Base-by-base conservation (phyloP, 2,329 filamentous ascomycete species). In the Claviceps purpurea region DNA sequence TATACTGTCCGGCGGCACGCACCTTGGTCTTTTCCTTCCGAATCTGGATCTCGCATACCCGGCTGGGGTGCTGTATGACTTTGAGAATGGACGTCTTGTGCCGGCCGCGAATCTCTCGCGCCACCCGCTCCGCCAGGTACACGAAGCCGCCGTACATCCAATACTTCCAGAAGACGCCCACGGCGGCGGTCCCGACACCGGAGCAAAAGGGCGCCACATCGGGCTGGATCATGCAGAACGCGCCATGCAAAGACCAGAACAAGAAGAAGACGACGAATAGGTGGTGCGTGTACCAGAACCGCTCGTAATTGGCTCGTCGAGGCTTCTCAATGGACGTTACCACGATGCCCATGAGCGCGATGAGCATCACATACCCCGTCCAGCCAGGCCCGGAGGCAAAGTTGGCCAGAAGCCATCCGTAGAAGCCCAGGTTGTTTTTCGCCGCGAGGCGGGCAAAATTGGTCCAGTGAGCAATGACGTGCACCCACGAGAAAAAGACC, bases 231-330 rank as follows among this genome's bases (percentile, higher is more conserved):
- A 93, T 91, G 69, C 88, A 91, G 72, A 89, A 93, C 26, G 85
- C 85, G 54, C 87, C 88, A 68, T 94, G 88, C 61, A 91, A 78
- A n/a, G 87, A 83, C 87, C 87, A 93, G 75, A 93, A 90, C 59
- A 91, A 74, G 73, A 93, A 93, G 76, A 93, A 93, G 57, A 91
- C 63, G 68, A 91, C 80, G 66, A 93, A 93, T 65, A 93, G 78
- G 71, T 93, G 88, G 69, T 94, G 87, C 1, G 85, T 88, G 67
- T 89, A 90, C 87, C 88, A 94, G 74, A 93, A 94, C 26, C 87
- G 84, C 67, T 91, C 87, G 65, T 88, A 91, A 71, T 93, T 90
- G 55, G 84, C 84, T 51, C 87, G 81, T 49, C 87, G 78, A 10
- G 82, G 80, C 72, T 87, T 87, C 70, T 91, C 87, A 14, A 86